Base-by-base conservation (phyloP, 768 basidiomycete species). In the Boletus pseudo-olivaceus region DNA sequence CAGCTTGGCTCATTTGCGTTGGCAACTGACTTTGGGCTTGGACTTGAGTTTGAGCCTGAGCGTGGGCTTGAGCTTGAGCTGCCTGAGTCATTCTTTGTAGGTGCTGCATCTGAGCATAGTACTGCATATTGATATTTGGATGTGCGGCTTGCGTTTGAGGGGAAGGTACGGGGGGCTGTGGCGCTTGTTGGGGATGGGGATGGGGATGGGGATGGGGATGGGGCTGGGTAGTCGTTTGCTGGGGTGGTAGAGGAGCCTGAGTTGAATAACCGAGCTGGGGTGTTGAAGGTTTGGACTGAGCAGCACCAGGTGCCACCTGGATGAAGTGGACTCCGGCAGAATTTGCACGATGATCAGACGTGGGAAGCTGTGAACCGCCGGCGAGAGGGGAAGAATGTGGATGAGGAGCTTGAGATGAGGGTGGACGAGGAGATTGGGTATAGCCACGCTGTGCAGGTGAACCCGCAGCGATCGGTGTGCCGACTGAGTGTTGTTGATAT, bases 361-460 rank as follows among this genome's bases (percentile, higher is more conserved):
- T 45, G 10, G 71, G 67, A 42, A 69, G 62, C 29, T 70, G 69
- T 9, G 63, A 67, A 47, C 71, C 69, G 1, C 61, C 23, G 5
- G 57, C 61, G 3, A 62, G 69, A 46, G 69, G 69, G 14, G 69
- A 70, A 27, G 69, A 72, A 39, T 62, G 69, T 19, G 59, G 52
- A 52, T 60, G 68, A 19, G 55, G 59, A 15, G 69, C 45, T 57
- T 70, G 69, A 7, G 69, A 69, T 37, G 69, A 71, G 15, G 67
- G 63, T 29, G 68, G 69, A 26, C 70, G 71, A 35, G 69, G 69
- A 26, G 69, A 72, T 46, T 71, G 69, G 39, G 69, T 70, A 58
- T 72, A 70, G 17, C 67, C 66, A 35, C 71, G 67, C 40, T 65
- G 69, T 29, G 69, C 69, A 42, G 69, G 69, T 20, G 69, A 72